phyloP scores from a whole-genome alignment of 2,329 filamentous ascomycete species.

The Hymenoscyphus linearis region DNA sequence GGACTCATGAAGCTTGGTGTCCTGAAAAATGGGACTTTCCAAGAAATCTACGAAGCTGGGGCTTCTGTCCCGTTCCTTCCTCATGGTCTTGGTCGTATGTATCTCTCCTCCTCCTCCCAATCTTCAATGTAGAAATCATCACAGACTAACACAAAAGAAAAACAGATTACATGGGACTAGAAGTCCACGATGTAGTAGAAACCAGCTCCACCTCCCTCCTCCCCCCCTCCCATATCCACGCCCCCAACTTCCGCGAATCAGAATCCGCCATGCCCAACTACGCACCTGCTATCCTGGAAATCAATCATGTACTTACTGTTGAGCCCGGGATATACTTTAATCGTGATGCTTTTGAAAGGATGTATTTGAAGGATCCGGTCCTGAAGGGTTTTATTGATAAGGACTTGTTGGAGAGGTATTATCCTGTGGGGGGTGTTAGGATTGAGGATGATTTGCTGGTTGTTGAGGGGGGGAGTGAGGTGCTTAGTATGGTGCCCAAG shows the following conservation, averaged over 20 bases:
- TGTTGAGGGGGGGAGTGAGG: slow-evolving; percentile 72
- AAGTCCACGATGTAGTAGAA: slow-evolving; percentile 55
- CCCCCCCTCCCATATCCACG: slow-evolving; percentile 7
- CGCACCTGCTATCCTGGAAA: slow-evolving; percentile 38
- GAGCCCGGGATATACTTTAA: slow-evolving; percentile 80
- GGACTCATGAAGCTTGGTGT: slow-evolving; percentile 70
- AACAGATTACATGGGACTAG: slow-evolving; percentile 55
- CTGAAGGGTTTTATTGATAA: slow-evolving; percentile 62
- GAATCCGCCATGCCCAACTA: slow-evolving; percentile 12
- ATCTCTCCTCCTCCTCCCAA: not conserved
- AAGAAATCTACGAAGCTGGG: slow-evolving; percentile 48
- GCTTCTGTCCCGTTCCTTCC: slow-evolving; percentile 60
- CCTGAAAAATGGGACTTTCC: slow-evolving; percentile 54
- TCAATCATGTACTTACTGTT: slow-evolving; percentile 69
- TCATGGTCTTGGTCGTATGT: slow-evolving; percentile 42
- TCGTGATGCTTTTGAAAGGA: slow-evolving; percentile 65
- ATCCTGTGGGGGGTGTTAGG: slow-evolving; percentile 78
- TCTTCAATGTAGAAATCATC: slow-evolving; percentile 5
- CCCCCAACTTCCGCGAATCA: slow-evolving; percentile 9
- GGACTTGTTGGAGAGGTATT: slow-evolving; percentile 61
- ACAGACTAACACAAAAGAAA: slow-evolving; percentile 1
- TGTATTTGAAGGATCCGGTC: slow-evolving; percentile 53
- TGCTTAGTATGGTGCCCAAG: slow-evolving; percentile 77
- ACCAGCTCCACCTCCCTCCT: slow-evolving; percentile 36
- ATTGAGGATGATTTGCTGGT: slow-evolving; percentile 91